Base-by-base conservation (phyloP, 2,329 filamentous ascomycete species). In the Hypoxylon sp. region DNA sequence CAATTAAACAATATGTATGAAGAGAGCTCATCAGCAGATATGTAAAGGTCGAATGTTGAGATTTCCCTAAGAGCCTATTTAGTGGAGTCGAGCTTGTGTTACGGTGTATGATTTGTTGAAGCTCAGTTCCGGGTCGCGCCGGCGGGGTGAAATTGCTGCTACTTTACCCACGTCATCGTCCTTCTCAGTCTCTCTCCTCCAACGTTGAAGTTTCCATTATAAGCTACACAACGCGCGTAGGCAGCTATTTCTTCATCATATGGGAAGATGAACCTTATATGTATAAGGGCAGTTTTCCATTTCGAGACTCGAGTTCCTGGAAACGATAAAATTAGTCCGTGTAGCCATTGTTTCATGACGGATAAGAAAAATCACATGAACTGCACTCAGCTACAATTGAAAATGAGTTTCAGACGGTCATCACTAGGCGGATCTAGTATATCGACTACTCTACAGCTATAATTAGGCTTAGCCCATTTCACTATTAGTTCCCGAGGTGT, bases 91-190 rank as follows among this genome's bases (percentile, higher is more conserved):
- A 5, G 40, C 14, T 44, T n/a, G 46, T 31, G 31, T 17, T 37
- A 33, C 11, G 14, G n/a, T 13, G 6, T 13, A 17, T 58, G 37
- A 64, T 65, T 68, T 58, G 66, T 31, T 50, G 13, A 31, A 35
- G 31, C 42, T 44, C 2, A 14, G 8, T 37, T 44, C 31, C 25
- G 22, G 30, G n/a, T 20, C 53, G 44, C 22, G 25, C 25, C 10
- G 40, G 64, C 58, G 64, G 64, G 57, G 61, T 57, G 30, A 33
- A 37, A 27, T 40, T n/a, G 40, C 8, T 10, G 50, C 6, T 57
- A 25, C 50, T 60, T 49, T 56, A 50, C 40, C 53, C 35, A 50
- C 61, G 66, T 65, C 61, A 61, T 65, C 20, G 33, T 54, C 62
- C 22, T 13, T 30, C 3, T 46, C 6, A 4, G 22, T 22, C 44